Percentiles rank a stretch among this genome's conserved stretches.
Conservation (phyloP, 345 rosid genomes). For the Draba incana region DNA sequence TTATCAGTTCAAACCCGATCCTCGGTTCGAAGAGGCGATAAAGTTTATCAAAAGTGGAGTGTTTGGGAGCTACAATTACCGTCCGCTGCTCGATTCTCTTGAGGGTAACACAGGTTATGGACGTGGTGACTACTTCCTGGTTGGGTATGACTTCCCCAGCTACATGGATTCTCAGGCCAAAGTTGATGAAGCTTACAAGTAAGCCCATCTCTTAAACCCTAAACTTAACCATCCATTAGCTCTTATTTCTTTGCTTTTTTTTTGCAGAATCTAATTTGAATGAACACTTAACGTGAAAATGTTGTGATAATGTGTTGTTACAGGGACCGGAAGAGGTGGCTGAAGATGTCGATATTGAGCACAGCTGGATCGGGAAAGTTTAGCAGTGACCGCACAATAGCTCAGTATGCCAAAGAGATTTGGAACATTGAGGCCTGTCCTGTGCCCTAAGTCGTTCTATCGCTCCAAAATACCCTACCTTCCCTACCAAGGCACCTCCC, state of each 20-base stretch:
- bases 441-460: slow-evolving; percentile 48
- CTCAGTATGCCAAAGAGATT: slow-evolving; percentile 88
- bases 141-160: slow-evolving; percentile 85
- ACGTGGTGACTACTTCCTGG: slow-evolving; percentile 94
- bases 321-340: slow-evolving; percentile 84
- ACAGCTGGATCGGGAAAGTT: slow-evolving; percentile 93
- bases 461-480: background rate
- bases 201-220: slow-evolving; percentile 41
- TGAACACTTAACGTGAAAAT: slow-evolving; percentile 20
- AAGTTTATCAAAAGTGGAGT: slow-evolving; percentile 81
- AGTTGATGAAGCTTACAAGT: slow-evolving; percentile 92
- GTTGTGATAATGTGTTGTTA: slow-evolving; percentile 19
- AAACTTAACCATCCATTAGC: slow-evolving; percentile 22
- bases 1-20: slow-evolving; percentile 87
- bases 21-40: slow-evolving; percentile 96
- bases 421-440: slow-evolving; percentile 86
- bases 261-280: slow-evolving; percentile 9
- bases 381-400: slow-evolving; percentile 87
- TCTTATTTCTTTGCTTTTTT: background rate
- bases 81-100: slow-evolving; percentile 86
- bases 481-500: slow-evolving; percentile 23
- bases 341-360: slow-evolving; percentile 89
- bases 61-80: slow-evolving; percentile 89
- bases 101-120: slow-evolving; percentile 95
- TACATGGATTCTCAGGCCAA: slow-evolving; percentile 85